These are phyloP conservation scores for Aspergillus conjunctus DNA, from an alignment of 495 filamentous ascomycete genomes.

Conservation along the genomic window DNA sequence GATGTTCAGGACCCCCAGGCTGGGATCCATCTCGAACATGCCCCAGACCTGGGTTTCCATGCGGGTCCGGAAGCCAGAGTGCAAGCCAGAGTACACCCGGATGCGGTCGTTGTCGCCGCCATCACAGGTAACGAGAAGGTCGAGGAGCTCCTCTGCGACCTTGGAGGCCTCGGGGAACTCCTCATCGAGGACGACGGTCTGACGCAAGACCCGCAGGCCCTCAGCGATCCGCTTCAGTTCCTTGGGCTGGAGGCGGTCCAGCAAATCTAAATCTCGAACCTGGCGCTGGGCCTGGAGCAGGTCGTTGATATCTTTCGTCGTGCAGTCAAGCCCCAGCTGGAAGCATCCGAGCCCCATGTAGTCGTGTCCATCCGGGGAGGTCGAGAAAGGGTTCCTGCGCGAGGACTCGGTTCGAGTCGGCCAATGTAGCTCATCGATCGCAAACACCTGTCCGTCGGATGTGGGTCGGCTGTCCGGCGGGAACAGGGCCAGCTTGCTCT, in stretches of 20 bases:
- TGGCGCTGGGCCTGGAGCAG: conserved; percentile 21
- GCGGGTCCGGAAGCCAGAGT: conserved; percentile 24
- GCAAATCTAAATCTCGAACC: conserved; percentile 19
- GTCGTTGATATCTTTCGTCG: conserved; percentile 18
- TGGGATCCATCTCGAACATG: conserved; percentile 15
- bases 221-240: conserved; percentile 17
- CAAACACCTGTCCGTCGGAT: conserved; percentile 1
- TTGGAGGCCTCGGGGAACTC: not conserved
- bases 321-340: conserved; percentile 25
- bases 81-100: conserved; percentile 20
- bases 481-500: conserved; percentile 14
- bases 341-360: conserved; percentile 24
- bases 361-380: conserved; percentile 19
- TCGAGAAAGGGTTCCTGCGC: conserved; percentile 16
- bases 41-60: conserved; percentile 23
- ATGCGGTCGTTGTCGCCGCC: conserved; percentile 19
- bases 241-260: conserved; percentile 15
- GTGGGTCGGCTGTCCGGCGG: not conserved
- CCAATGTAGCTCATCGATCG: conserved; percentile 20
- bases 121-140: conserved; percentile 14
- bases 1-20: conserved; percentile 13
- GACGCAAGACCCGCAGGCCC: conserved; percentile 8
- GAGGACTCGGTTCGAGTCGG: conserved; percentile 10
- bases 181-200: not conserved
- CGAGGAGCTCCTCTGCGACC: conserved; percentile 9